These are phyloP conservation scores for Naganishia vaughanmartiniae DNA, from an alignment of 768 basidiomycete species.

Conservation along the genomic window DNA sequence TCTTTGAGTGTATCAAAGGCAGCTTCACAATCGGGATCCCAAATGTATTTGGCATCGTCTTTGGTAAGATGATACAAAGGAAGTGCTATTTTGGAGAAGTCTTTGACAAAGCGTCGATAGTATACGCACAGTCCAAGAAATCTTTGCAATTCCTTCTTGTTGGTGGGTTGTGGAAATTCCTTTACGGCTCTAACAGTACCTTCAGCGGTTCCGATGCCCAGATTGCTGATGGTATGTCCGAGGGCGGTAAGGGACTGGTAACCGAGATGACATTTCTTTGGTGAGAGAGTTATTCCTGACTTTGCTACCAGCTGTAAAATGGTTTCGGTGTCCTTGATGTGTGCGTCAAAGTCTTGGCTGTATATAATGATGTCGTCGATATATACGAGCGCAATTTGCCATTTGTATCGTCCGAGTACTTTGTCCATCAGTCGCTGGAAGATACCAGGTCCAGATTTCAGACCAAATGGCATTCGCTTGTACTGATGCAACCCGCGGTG, in stretches of 20 bases:
- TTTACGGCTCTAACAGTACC: conserved; percentile 19
- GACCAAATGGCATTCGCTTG: conserved; percentile 19
- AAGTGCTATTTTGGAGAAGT: conserved; percentile 9
- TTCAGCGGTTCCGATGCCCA: conserved; percentile 16
- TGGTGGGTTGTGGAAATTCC: conserved; percentile 12
- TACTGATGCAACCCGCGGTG: conserved; percentile 18
- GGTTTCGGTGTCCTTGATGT: conserved; percentile 42
- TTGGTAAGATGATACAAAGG: conserved; percentile 8
- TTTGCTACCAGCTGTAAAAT: conserved; percentile 21
- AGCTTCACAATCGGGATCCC: not conserved
- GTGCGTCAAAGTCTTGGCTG: conserved; percentile 15
- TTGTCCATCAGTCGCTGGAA: conserved; percentile 28
- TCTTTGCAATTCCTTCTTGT: not conserved
- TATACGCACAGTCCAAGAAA: conserved; percentile 22
- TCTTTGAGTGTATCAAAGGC: conserved; percentile 2
- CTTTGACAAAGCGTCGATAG: conserved; percentile 21
- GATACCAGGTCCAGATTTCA: conserved; percentile 16
- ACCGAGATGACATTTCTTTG: conserved; percentile 22
- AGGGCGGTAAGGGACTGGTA: conserved; percentile 27
- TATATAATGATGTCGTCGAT: conserved; percentile 30
- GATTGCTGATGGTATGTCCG: conserved; percentile 24
- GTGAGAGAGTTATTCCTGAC: conserved; percentile 26
- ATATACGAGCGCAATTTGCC: conserved; percentile 24
- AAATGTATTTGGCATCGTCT: not conserved
- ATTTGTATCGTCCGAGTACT: conserved; percentile 19